Evolutionary conservation across 163 green algal genomes (phyloP).

Genomic region (Scenedesmus sp.): DNA sequence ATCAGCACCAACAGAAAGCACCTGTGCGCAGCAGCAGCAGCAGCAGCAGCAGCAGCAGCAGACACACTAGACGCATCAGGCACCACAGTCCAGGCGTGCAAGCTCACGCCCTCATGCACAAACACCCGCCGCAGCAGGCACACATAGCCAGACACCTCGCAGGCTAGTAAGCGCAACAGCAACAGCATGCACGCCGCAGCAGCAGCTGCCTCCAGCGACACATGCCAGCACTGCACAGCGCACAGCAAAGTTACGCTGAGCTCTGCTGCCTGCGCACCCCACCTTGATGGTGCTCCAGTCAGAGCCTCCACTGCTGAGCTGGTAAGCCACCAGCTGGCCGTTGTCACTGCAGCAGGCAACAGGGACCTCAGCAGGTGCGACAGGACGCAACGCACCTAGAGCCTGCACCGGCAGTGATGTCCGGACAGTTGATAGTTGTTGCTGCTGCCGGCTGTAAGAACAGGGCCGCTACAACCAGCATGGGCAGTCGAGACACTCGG

Average conservation of each 20-base stretch:
- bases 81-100: no score
- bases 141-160: background rate
- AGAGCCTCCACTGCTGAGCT: slow-evolving; percentile 70
- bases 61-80: background rate
- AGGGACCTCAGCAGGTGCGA: background rate
- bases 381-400: background rate
- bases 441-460: no score
- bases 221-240: no score
- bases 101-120: no score
- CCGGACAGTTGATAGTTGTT: no score
- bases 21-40: slow-evolving; percentile 41
- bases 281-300: slow-evolving; percentile 90
- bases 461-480: no score
- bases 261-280: background rate
- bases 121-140: background rate
- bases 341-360: slow-evolving; percentile 71
- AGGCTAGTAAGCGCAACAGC: background rate
- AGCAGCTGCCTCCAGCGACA: background rate
- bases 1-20: slow-evolving; percentile 66
- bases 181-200: background rate
- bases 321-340: slow-evolving; percentile 67
- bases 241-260: background rate
- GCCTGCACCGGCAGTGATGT: no score
- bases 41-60: background rate
- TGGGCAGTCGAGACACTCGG: no score